These are phyloP conservation scores for Cajanus cajan DNA, from an alignment of 306 rosid species.

Conservation along the genomic window DNA sequence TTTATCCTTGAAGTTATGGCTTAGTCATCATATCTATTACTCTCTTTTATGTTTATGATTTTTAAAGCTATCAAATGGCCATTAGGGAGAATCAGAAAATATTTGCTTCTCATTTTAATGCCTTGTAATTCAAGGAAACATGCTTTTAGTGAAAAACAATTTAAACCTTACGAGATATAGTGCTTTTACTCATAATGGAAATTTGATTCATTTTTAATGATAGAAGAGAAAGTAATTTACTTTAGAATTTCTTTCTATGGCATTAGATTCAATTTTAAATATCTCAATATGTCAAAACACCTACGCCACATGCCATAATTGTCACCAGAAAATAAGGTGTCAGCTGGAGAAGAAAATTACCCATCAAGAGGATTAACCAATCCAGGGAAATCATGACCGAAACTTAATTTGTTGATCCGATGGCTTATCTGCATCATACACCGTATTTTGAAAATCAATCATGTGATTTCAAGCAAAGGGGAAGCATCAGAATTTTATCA, in stretches of 20 bases:
- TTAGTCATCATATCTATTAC: neutral
- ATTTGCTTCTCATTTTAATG: neutral
- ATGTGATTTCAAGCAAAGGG: constrained; percentile 3
- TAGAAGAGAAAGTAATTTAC: neutral
- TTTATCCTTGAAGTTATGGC: neutral
- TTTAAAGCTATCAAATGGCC: neutral
- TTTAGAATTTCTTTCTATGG: neutral
- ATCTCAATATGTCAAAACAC: neutral
- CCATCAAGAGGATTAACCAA: constrained; percentile 91
- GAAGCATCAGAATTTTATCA: constrained; percentile 10
- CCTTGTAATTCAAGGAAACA: neutral
- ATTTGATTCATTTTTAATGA: neutral
- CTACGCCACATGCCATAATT: neutral
- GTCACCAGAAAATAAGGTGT: constrained; percentile 24
- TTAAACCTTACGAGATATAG: neutral
- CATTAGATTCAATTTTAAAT: constrained; percentile 9
- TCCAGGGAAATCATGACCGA: constrained; percentile 78
- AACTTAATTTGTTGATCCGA: constrained; percentile 74
- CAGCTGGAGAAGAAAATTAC: constrained; percentile 48
- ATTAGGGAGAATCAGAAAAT: neutral
- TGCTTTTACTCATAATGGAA: neutral
- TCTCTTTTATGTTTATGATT: neutral
- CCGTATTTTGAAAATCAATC: constrained; percentile 22
- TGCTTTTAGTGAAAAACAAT: neutral
- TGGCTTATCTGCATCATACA: constrained; percentile 80